A percentile compares a stretch with the other conserved stretches of the same genome.
phyloP scores from a whole-genome alignment of 805 yeast species.

The Ogataea pignaliae region DNA sequence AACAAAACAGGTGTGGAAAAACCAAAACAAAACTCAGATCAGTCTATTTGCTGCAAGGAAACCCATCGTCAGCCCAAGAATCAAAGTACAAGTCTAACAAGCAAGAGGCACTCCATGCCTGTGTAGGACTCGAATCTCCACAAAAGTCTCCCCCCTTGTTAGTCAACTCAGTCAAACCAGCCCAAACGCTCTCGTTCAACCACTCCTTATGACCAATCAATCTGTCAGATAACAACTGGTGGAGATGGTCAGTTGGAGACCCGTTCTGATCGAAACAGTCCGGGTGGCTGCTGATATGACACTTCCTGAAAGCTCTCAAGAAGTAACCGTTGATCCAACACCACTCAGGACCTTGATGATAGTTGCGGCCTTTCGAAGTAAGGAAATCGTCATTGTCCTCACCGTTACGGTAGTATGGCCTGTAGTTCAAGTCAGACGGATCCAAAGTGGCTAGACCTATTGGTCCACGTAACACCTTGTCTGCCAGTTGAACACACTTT shows the following conservation, averaged over 20 bases:
- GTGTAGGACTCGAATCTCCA: slow-evolving; percentile 87
- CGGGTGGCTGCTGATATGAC: slow-evolving; percentile 40
- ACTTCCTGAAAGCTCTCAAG: slow-evolving; percentile 65
- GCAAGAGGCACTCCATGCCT: slow-evolving; percentile 94
- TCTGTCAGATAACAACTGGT: slow-evolving; percentile 56
- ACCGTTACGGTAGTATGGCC: slow-evolving; percentile 82
- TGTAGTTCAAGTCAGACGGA: slow-evolving; percentile 86
- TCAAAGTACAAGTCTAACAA: slow-evolving; percentile 76
- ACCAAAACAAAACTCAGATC: not conserved
- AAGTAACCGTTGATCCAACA: slow-evolving; percentile 89
- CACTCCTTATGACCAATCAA: slow-evolving; percentile 62
- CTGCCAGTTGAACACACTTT: slow-evolving; percentile 68
- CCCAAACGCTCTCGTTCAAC: slow-evolving; percentile 81
- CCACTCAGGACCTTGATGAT: slow-evolving; percentile 99
- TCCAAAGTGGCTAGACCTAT: slow-evolving; percentile 89
- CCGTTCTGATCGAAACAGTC: slow-evolving; percentile 31
- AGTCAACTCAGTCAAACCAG: slow-evolving; percentile 89
- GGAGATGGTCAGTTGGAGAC: slow-evolving; percentile 45
- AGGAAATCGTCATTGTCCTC: slow-evolving; percentile 84
- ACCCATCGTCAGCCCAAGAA: slow-evolving; percentile 35
- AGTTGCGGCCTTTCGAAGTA: slow-evolving; percentile 91
- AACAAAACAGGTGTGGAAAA: not conserved
- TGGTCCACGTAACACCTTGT: slow-evolving; percentile 74
- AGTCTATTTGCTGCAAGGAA: slow-evolving; percentile 1
- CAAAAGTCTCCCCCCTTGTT: slow-evolving; percentile 83